Evolutionary conservation across 306 rosid genomes (phyloP).

Genomic region (Gastrolobium bilobum): DNA sequence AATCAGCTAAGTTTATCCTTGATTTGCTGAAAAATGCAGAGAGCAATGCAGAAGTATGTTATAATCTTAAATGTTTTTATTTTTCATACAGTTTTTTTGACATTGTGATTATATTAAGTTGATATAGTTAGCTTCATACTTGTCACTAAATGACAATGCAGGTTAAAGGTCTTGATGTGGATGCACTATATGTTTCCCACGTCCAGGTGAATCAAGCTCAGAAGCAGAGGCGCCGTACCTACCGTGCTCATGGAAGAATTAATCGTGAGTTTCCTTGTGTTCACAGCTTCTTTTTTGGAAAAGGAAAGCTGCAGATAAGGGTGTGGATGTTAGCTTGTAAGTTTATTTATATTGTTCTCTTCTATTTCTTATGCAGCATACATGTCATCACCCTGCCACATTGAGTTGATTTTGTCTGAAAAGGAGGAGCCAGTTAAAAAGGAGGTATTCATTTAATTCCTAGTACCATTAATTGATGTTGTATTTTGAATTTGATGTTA

Average conservation of each 20-base stretch:
- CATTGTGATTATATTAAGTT: not conserved
- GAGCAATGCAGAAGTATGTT: slow-evolving; percentile 88
- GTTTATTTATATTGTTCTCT: too few relatives aligned
- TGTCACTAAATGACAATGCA: slow-evolving; percentile 20
- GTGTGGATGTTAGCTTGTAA: too few relatives aligned
- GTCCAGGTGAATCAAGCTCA: slow-evolving; percentile 93
- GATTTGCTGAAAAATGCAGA: slow-evolving; percentile 96
- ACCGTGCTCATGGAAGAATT: slow-evolving; percentile 96
- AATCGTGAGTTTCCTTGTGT: slow-evolving; percentile 65
- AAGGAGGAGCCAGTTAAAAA: slow-evolving; percentile 93
- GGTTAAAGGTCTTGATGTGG: slow-evolving; percentile 96
- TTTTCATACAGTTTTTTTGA: too few relatives aligned
- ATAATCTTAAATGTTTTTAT: too few relatives aligned
- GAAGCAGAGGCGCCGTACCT: slow-evolving; percentile 91
- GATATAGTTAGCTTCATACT: too few relatives aligned
- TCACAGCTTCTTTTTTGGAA: not conserved
- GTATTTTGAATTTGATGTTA: too few relatives aligned
- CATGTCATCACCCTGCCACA: slow-evolving; percentile 98
- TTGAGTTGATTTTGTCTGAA: slow-evolving; percentile 82
- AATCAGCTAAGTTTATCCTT: slow-evolving; percentile 84
- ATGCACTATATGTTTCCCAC: slow-evolving; percentile 78
- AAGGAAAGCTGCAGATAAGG: too few relatives aligned
- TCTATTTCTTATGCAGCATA: slow-evolving; percentile 60
- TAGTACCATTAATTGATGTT: too few relatives aligned
- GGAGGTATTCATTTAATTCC: slow-evolving; percentile 63